Evolutionary conservation across 192 early-diverging fungal genomes (phyloP), one percentile per base, ranked within the genome.

Genomic region (Rhizophagus clarus): DNA sequence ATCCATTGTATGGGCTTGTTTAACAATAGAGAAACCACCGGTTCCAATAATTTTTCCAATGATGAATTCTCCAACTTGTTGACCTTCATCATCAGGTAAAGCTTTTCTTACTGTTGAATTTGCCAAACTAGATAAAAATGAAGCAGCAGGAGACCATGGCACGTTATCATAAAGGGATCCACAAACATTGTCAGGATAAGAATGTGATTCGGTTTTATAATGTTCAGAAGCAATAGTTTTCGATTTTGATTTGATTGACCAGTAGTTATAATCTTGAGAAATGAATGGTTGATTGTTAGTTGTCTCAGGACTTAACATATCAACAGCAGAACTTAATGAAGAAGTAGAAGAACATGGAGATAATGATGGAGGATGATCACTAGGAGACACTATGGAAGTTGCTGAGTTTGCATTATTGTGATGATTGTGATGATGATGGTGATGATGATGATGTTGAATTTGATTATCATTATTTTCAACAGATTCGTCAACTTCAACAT

Each of bases 11-110:
- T 62, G 84, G n/a, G 89, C 95, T 79, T 93, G 90, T 69, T 91
- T 90, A 12, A 96, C 95, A 31, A 88, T 81, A 11, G 93, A 93
- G 76, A 94, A 96, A 29, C 93, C 91, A 32, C 95, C 95, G 49
- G 86, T 84, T 12, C 94, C 95, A 80, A 96, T 89, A 15, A 92
- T 81, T 42, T 85, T 86, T 62, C 90, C 91, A 49, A 96, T 83
- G 5, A 91, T 82, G 76, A 90, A 96, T 56, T 93, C 89, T 14
- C 91, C 92, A 34, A 95, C 88, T 74, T 92, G 88, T 77, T 95
- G 93, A 24, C 93, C 95, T 67, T 91, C 89, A 34, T 85, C 82
- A 80, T 93, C 89, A 40, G 79, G 81, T 17, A 61, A 26, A 15
- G 32, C n/a, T 40, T 37, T 61, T 34, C 4, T 66, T 29, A 24